Evolutionary conservation across 495 filamentous ascomycete genomes (phyloP), one percentile per base, ranked within the genome.

Genomic region (Penicillium steckii): DNA sequence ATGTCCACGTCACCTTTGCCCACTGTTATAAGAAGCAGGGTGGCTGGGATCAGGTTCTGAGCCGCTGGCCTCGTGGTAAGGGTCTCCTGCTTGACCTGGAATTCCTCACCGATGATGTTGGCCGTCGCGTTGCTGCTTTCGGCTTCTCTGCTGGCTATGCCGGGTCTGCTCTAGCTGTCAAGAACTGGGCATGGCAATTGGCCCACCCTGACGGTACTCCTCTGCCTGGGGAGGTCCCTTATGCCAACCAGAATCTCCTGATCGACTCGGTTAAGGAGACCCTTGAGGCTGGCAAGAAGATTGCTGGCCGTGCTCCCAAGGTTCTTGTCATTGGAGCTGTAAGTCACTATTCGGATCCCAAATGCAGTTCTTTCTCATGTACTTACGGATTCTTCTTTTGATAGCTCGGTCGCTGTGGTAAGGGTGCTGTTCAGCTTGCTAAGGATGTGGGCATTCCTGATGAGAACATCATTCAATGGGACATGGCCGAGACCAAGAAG

Each of bases 131-230:
- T 35, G 91, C 92, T 58, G 74, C 77, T 8, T 85, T 85, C 56
- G 88, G 88, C 46, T 91, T 88, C 70, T 86, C 88, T 48, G 90
- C 89, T 42, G 90, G 89, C 18, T 93, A 89, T 64, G 86, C 86
- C 43, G 90, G 90, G 58, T 70, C 89, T 22, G 91, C 91, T 18
- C 72, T 95, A 19, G 91, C 90, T 21, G 73, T 96, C 47, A 81
- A 90, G 77, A 85, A 84, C 50, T 97, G 92, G 91, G 85, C 88
- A n/a, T 89, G 86, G 83, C 91, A 96, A 69, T 78, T 89, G 60
- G 81, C 78, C 19, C 83, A 92, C 68, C 80, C 78, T 53, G 80
- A 78, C 44, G 75, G 74, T 53, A 72, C 80, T 61, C 75, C 80
- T 33, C 77, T 96, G 54, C 84, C 83, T 8, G 79, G 82, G 50